Conservation (phyloP, 2,329 filamentous ascomycete genomes). For the Colletotrichum filicis region DNA sequence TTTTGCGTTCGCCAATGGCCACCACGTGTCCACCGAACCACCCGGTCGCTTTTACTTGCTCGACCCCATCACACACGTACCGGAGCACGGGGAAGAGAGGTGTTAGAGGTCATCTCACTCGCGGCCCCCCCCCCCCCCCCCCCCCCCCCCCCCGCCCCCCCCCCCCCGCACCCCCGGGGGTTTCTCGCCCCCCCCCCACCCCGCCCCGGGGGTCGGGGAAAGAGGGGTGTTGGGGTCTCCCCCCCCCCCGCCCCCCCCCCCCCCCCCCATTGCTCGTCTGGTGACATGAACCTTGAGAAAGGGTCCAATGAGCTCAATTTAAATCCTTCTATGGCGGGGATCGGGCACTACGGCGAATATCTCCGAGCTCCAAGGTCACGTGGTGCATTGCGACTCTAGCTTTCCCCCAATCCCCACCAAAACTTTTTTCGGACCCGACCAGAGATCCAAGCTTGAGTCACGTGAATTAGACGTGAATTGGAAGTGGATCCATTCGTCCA, state of each 20-base stretch:
- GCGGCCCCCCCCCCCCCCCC: background rate
- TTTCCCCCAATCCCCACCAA: background rate
- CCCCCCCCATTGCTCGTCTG: conserved; percentile 1
- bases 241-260: background rate
- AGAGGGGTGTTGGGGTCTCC: too few relatives aligned
- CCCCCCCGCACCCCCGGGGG: too few relatives aligned
- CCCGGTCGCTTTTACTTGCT: background rate
- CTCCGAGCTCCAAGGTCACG: conserved; percentile 13
- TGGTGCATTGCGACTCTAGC: background rate
- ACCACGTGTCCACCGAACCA: conserved; percentile 30
- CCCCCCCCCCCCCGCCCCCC: background rate
- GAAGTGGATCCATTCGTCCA: background rate
- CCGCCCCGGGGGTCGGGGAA: too few relatives aligned
- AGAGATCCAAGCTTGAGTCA: background rate
- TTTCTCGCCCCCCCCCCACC: too few relatives aligned
- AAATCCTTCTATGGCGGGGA: conserved; percentile 3
- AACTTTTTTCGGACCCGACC: background rate
- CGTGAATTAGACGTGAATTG: background rate
- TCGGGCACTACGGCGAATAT: conserved; percentile 22
- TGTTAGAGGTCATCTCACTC: background rate
- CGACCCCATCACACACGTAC: background rate
- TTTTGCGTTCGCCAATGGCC: conserved; percentile 26
- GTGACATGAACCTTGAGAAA: conserved; percentile 27
- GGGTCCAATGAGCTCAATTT: conserved; percentile 13
- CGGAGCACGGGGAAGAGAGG: background rate